Evolutionary conservation across 2,329 filamentous ascomycete genomes (phyloP).

Genomic region (Colletotrichum plurivorum): DNA sequence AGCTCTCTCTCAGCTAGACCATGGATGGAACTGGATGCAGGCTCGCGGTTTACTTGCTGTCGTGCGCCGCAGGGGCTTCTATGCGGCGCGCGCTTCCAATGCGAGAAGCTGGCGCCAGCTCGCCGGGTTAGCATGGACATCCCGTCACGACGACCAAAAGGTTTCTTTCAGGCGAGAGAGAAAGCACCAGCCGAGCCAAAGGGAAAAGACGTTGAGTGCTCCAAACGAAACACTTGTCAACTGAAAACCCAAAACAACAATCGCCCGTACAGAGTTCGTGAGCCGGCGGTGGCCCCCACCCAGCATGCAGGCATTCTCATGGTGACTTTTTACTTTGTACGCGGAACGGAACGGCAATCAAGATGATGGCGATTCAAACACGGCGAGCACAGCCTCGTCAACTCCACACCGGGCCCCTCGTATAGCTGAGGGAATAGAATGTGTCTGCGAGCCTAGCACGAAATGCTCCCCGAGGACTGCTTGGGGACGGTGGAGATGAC

Average conservation of each 20-base stretch:
- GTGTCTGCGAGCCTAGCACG: background rate
- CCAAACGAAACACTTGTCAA: conserved; percentile 40
- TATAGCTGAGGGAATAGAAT: conserved; percentile 12
- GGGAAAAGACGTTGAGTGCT: background rate
- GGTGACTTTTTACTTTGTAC: background rate
- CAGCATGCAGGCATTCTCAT: background rate
- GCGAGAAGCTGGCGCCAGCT: conserved; percentile 7
- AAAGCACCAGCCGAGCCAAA: conserved; percentile 11
- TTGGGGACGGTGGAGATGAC: conserved; percentile 3
- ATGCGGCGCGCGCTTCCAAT: conserved; percentile 23
- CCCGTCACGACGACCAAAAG: background rate
- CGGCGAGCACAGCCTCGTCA: conserved; percentile 9
- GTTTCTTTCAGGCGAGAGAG: background rate
- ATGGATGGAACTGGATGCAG: conserved; percentile 29
- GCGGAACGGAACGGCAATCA: background rate
- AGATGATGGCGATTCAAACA: conserved; percentile 16
- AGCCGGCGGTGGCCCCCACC: background rate
- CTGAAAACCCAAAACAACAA: conserved; percentile 24
- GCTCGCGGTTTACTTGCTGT: background rate
- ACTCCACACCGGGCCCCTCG: conserved; percentile 24
- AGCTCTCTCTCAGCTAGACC: conserved; percentile 13
- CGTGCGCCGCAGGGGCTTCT: conserved; percentile 18
- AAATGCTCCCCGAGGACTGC: conserved; percentile 11
- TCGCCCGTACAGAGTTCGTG: background rate
- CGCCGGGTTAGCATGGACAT: conserved; percentile 8